Evolutionary conservation across 2,329 filamentous ascomycete species (phyloP).

Genomic region (Colletotrichum higginsianum): DNA sequence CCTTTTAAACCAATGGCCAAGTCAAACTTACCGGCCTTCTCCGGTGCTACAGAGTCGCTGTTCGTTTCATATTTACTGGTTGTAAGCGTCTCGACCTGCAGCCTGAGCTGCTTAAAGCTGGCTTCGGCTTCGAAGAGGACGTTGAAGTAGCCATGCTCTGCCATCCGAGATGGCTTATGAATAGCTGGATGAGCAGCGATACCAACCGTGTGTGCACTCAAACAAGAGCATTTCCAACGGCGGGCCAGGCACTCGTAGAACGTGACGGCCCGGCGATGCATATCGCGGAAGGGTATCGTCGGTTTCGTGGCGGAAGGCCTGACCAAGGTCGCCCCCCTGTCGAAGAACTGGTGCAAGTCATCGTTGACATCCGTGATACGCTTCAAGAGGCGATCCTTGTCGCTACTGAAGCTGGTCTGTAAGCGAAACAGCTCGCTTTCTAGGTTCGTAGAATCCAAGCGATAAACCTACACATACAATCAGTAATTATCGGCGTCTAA

Average conservation of each 20-base stretch:
- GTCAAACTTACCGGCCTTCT: not conserved
- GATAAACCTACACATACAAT: not conserved
- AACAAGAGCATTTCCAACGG: slow-evolving; percentile 18
- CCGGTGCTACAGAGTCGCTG: not conserved
- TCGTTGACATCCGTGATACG: slow-evolving; percentile 16
- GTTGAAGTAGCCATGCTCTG: not conserved
- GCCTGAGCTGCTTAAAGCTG: not conserved
- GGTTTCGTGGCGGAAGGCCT: not conserved
- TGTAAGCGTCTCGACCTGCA: not conserved
- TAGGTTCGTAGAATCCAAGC: slow-evolving; percentile 6
- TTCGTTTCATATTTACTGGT: too few relatives aligned
- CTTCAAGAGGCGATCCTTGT: slow-evolving; percentile 13
- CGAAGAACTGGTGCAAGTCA: slow-evolving; percentile 19
- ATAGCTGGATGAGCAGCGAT: not conserved
- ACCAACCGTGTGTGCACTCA: slow-evolving; percentile 10
- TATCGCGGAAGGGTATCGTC: not conserved
- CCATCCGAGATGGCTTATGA: not conserved
- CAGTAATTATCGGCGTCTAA: not conserved
- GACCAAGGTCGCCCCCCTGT: not conserved
- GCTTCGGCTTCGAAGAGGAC: not conserved
- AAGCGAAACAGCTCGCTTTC: slow-evolving; percentile 28
- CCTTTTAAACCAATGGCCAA: not conserved
- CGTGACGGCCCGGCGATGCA: not conserved
- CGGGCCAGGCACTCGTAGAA: slow-evolving; percentile 19
- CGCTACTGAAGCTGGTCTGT: slow-evolving; percentile 22